phyloP scores from a whole-genome alignment of 106 monocot genomes.

The Agapanthus africanus region DNA sequence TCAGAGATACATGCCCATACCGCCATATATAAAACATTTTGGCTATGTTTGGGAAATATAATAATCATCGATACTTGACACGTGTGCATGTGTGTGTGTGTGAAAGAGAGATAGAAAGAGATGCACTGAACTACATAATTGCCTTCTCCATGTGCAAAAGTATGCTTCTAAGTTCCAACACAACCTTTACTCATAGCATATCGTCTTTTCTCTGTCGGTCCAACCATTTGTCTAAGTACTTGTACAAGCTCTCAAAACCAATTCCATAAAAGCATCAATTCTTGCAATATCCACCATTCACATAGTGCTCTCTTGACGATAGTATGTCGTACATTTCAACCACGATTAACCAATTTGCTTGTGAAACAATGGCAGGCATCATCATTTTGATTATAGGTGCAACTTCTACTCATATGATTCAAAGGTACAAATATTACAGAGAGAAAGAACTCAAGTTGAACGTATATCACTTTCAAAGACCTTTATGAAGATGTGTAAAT shows the following conservation, averaged over 20 bases:
- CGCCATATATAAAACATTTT: no score
- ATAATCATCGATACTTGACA: no score
- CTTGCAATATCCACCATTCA: neutral
- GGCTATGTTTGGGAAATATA: no score
- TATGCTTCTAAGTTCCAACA: neutral
- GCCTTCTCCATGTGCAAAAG: neutral
- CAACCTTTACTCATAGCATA: neutral
- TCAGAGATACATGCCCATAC: no score
- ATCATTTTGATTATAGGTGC: conserved; percentile 5
- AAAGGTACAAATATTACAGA: neutral
- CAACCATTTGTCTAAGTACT: neutral
- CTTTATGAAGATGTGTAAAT: neutral
- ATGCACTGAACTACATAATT: neutral
- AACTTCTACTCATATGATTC: neutral
- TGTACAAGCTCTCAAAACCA: neutral
- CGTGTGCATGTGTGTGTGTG: neutral
- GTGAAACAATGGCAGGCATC: conserved; percentile 1
- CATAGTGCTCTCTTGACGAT: conserved; percentile 1
- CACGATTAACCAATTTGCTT: neutral
- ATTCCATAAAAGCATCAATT: neutral
- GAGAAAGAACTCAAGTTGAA: neutral
- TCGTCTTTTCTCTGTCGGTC: no score
- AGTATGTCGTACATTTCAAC: neutral
- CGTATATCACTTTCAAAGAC: no score
- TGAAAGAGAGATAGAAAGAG: neutral